phyloP scores from a whole-genome alignment of 2,329 filamentous ascomycete species.

The Raffaelea albimanens region DNA sequence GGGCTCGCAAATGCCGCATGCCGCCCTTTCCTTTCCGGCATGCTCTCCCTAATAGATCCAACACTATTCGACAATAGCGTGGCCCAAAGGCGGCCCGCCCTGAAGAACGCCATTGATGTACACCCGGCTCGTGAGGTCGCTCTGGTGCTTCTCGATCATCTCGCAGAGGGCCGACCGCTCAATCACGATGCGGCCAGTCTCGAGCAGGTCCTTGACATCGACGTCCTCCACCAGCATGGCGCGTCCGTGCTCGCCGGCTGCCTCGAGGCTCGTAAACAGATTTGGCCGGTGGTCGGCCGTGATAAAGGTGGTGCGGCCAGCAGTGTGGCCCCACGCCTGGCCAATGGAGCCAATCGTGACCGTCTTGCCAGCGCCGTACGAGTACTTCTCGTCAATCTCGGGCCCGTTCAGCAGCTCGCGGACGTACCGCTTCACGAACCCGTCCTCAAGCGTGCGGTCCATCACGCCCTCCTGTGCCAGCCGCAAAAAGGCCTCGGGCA shows the following conservation, averaged over 20 bases:
- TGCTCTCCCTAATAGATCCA: too few species aligned
- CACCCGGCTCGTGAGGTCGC: slow-evolving; percentile 47
- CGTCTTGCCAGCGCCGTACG: too few species aligned
- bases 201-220: slow-evolving; percentile 89
- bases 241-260: slow-evolving; percentile 56
- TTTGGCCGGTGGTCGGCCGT: slow-evolving; percentile 51
- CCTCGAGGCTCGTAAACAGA: slow-evolving; percentile 57
- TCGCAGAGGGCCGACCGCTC: slow-evolving; percentile 71
- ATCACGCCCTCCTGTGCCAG: slow-evolving; percentile 24
- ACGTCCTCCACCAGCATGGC: slow-evolving; percentile 67
- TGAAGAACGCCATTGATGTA: slow-evolving; percentile 30
- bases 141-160: slow-evolving; percentile 65
- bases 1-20: too few species aligned
- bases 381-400: background rate
- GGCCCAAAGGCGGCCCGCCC: slow-evolving; percentile 24
- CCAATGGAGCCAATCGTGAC: slow-evolving; percentile 11
- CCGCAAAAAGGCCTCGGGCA: slow-evolving; percentile 39
- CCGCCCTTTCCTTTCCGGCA: too few species aligned
- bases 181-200: slow-evolving; percentile 75
- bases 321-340: slow-evolving; percentile 58
- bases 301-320: slow-evolving; percentile 68
- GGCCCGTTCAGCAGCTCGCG: slow-evolving; percentile 52
- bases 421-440: slow-evolving; percentile 48
- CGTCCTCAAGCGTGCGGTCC: slow-evolving; percentile 32
- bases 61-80: slow-evolving; percentile 27